Conservation (phyloP, 2,329 filamentous ascomycete species). For the Alternaria longipes region DNA sequence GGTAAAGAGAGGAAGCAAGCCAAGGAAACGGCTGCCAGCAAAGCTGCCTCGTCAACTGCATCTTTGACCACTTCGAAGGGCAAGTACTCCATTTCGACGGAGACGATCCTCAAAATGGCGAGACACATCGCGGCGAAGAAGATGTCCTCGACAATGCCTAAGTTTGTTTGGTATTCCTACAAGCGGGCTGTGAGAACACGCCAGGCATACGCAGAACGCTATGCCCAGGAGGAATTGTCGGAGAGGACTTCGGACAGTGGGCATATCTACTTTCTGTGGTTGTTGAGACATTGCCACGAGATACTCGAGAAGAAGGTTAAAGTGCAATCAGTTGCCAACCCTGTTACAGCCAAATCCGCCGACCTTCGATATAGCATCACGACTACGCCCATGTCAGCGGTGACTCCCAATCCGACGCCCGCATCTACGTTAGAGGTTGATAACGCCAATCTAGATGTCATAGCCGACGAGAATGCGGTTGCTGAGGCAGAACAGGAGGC, state of each 20-base stretch:
- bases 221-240: conserved; percentile 1
- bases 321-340: background rate
- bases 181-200: conserved; percentile 5
- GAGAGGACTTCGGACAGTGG: background rate
- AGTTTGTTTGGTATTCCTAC: conserved; percentile 4
- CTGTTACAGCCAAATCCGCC: background rate
- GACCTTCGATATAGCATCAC: background rate
- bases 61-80: background rate
- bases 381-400: background rate
- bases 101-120: background rate
- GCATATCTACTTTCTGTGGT: conserved; percentile 3
- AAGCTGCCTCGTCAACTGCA: background rate
- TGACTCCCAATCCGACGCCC: background rate
- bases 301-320: conserved; percentile 1
- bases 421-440: background rate
- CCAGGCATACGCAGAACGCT: background rate
- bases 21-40: background rate
- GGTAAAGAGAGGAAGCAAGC: background rate
- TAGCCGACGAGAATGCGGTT: background rate
- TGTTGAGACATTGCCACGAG: background rate
- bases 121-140: background rate
- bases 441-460: no score
- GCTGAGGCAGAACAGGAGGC: background rate
- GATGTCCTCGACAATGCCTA: conserved; percentile 2
- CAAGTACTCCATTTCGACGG: conserved; percentile 3